These are phyloP conservation scores for Eucommia ulmoides DNA, from an alignment of 257 asterid genomes.

Conservation along the genomic window DNA sequence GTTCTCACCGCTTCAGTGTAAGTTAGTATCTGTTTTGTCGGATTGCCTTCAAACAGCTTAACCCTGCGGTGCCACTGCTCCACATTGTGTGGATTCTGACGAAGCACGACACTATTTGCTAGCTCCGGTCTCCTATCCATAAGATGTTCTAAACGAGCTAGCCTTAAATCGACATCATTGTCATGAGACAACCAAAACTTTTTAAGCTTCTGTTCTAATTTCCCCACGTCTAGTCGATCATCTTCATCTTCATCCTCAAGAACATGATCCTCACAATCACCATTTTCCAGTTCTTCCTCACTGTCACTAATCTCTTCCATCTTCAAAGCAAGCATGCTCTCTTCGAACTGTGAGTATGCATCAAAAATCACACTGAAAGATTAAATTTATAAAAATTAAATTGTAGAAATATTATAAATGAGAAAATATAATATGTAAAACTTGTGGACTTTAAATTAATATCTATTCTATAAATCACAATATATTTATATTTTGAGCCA, in stretches of 20 bases:
- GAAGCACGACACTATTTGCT: slow-evolving; percentile 91
- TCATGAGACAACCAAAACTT: slow-evolving; percentile 71
- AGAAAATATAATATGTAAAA: too few relatives aligned
- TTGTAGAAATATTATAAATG: too few relatives aligned
- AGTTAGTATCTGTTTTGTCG: slow-evolving; percentile 76
- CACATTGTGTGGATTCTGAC: slow-evolving; percentile 94
- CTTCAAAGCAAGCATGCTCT: slow-evolving; percentile 69
- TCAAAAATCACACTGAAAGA: slow-evolving; percentile 83
- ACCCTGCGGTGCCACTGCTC: slow-evolving; percentile 98
- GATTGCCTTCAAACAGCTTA: slow-evolving; percentile 83
- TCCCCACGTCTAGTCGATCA: slow-evolving; percentile 50
- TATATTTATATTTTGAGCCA: too few relatives aligned
- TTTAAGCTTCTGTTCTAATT: slow-evolving; percentile 53
- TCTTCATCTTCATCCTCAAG: slow-evolving; percentile 37
- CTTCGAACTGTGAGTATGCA: slow-evolving; percentile 87
- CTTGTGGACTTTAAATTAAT: too few relatives aligned
- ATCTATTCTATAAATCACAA: too few relatives aligned
- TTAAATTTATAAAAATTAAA: too few relatives aligned
- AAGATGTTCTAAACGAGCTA: slow-evolving; percentile 78
- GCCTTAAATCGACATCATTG: slow-evolving; percentile 79
- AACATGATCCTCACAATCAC: slow-evolving; percentile 18
- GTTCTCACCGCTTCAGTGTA: slow-evolving; percentile 96
- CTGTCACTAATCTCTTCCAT: slow-evolving; percentile 64
- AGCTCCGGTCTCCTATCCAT: slow-evolving; percentile 98
- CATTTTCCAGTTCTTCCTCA: slow-evolving; percentile 35